These are phyloP conservation scores for Lentinula sp. DNA, from an alignment of 768 basidiomycete species.

Conservation along the genomic window DNA sequence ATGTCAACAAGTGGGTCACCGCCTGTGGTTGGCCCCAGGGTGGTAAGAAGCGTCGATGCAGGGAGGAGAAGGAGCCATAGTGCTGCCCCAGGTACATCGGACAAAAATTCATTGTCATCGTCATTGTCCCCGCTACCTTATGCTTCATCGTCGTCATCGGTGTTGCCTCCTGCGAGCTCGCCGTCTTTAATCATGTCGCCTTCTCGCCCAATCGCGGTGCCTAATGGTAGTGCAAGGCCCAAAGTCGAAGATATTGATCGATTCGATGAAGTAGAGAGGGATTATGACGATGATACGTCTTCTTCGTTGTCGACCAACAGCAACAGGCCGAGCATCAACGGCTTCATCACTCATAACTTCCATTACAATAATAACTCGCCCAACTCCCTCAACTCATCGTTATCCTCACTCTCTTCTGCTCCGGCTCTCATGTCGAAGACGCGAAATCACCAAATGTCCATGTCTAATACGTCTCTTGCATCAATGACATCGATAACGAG, in stretches of 20 bases:
- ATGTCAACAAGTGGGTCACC: slow-evolving; percentile 12
- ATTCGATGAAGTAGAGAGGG: slow-evolving; percentile 4
- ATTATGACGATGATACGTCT: not conserved
- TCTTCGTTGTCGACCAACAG: not conserved
- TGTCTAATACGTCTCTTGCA: not conserved
- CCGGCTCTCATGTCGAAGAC: not conserved
- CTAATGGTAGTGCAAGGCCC: not conserved
- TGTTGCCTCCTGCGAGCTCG: not conserved
- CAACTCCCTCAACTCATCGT: not conserved
- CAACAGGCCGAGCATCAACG: not conserved
- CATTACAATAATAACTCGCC: not conserved
- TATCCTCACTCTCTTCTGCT: not conserved
- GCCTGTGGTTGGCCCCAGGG: slow-evolving; percentile 36
- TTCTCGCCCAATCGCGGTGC: slow-evolving; percentile 6
- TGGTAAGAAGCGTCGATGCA: slow-evolving; percentile 52
- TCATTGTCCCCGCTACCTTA: not conserved
- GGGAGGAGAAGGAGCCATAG: slow-evolving; percentile 35
- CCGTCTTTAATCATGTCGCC: not conserved
- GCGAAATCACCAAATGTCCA: not conserved
- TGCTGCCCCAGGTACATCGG: slow-evolving; percentile 19
- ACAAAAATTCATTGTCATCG: not conserved
- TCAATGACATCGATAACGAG: not conserved
- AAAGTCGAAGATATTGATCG: not conserved
- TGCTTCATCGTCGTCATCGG: slow-evolving; percentile 2
- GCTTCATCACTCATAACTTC: not conserved